Conservation (phyloP, 352 stramenopile species). For the Phytophthora cryptogea region DNA sequence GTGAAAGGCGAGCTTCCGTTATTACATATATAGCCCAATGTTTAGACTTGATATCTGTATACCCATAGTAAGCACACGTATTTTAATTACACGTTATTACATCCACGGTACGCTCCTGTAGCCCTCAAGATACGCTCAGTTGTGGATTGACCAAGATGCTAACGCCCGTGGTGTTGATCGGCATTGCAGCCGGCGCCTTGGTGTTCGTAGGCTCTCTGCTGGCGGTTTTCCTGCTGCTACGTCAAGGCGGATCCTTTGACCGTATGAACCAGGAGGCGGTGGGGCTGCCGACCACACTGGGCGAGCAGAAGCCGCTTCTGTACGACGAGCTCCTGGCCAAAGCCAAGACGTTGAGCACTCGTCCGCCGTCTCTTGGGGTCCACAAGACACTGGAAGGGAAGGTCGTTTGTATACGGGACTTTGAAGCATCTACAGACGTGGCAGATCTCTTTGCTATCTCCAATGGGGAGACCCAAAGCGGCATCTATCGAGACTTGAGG, state of each 20-base stretch:
- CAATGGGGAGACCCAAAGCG: constrained; percentile 41
- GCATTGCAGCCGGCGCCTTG: constrained; percentile 78
- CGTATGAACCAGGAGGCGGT: constrained; percentile 82
- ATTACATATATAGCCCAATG: constrained; percentile 10
- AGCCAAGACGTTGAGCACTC: constrained; percentile 34
- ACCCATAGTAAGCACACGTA: neutral
- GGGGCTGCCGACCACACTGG: constrained; percentile 57
- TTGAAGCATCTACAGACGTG: constrained; percentile 33
- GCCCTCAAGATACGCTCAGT: constrained; percentile 9
- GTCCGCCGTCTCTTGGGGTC: constrained; percentile 39
- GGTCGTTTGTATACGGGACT: constrained; percentile 54
- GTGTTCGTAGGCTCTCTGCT: constrained; percentile 87
- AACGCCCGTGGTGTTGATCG: constrained; percentile 65
- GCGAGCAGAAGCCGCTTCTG: constrained; percentile 80
- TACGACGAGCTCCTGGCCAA: constrained; percentile 87
- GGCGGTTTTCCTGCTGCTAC: constrained; percentile 84
- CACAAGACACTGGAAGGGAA: constrained; percentile 38
- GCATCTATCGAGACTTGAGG: constrained; percentile 60
- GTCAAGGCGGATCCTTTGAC: constrained; percentile 86
- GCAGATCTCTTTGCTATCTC: constrained; percentile 53
- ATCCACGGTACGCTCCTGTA: neutral
- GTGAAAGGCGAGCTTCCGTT: constrained; percentile 2
- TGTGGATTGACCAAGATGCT: constrained; percentile 60
- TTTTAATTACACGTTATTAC: neutral
- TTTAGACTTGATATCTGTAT: neutral